These are phyloP conservation scores for Blumeria graminis DNA, from an alignment of 2,329 filamentous ascomycete species.

Conservation along the genomic window DNA sequence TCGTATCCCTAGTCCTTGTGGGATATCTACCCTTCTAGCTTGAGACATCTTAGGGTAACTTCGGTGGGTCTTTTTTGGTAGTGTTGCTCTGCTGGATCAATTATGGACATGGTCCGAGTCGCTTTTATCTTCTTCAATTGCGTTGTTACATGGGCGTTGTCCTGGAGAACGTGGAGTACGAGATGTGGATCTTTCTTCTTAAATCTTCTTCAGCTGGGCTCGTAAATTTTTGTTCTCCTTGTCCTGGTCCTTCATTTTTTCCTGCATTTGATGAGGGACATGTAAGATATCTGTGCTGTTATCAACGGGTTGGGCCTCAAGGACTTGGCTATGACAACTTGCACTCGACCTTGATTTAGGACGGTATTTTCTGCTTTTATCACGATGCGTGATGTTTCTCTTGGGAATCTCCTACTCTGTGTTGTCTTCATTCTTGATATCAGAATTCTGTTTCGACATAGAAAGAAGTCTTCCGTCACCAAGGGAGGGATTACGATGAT, in stretches of 20 bases:
- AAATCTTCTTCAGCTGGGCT: background rate
- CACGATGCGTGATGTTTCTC: background rate
- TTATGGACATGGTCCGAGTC: background rate
- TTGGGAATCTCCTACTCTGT: background rate
- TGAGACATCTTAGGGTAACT: background rate
- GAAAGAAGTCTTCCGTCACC: background rate
- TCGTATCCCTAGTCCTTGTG: background rate
- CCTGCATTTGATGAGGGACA: background rate
- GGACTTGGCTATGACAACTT: background rate
- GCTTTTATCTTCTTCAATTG: background rate
- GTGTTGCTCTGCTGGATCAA: background rate
- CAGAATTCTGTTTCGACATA: background rate
- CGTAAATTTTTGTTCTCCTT: background rate
- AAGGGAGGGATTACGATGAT: background rate
- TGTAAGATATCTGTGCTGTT: background rate
- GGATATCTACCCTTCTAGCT: background rate
- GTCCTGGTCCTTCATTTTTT: background rate
- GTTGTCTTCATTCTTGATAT: background rate
- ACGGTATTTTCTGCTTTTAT: background rate
- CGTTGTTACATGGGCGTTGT: background rate
- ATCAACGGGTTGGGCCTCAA: background rate
- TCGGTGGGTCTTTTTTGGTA: background rate
- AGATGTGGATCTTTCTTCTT: background rate
- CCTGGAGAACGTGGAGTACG: background rate
- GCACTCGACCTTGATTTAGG: background rate